phyloP scores from a whole-genome alignment of 176 grass and related monocot species.

The Dendrocalamus sinicus region DNA sequence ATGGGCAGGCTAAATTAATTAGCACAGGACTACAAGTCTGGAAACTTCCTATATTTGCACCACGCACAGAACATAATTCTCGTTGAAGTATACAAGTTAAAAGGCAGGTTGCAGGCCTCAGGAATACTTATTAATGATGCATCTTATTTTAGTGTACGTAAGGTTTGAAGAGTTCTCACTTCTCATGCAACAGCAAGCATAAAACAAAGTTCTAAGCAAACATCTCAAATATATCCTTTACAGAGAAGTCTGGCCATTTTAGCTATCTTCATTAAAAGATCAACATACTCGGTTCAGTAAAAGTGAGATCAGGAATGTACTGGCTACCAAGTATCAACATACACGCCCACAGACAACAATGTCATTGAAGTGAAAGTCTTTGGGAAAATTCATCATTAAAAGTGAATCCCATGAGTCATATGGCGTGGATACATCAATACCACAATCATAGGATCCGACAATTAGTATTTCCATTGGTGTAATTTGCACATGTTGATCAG shows the following conservation, averaged over 20 bases:
- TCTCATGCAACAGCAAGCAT: neutral
- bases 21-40: neutral
- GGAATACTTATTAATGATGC: neutral
- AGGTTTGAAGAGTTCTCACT: neutral
- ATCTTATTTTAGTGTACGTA: neutral
- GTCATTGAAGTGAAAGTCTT: neutral
- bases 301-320: neutral
- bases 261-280: neutral
- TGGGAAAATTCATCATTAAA: neutral
- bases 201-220: neutral
- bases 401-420: neutral
- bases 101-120: neutral
- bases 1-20: neutral
- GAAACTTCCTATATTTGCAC: neutral
- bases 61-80: neutral
- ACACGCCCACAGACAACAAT: neutral
- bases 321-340: neutral
- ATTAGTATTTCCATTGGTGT: neutral
- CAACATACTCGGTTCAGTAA: neutral
- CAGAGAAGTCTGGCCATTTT: neutral
- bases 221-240: neutral
- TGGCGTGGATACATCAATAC: neutral
- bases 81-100: constrained; percentile 5
- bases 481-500: neutral
- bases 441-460: neutral